Percentiles rank a stretch among this genome's conserved stretches.
Evolutionary conservation across 768 basidiomycete species (phyloP).

Genomic region (Kwoniella heveanensis): DNA sequence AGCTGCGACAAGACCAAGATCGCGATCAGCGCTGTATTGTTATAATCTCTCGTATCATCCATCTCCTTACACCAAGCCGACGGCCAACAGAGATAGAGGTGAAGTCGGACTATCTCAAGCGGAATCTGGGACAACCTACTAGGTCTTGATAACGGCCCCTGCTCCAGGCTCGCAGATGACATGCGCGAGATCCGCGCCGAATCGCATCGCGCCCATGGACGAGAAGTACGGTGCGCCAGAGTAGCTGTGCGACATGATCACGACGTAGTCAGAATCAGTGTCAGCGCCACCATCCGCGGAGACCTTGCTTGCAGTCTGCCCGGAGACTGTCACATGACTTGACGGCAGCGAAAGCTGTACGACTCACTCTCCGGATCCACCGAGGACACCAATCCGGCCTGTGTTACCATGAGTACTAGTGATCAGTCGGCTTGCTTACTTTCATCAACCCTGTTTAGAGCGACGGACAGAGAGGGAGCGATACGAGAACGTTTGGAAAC

Average conservation of each 20-base stretch:
- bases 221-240: constrained; percentile 97
- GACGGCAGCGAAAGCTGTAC: too few species aligned
- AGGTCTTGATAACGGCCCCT: constrained; percentile 90
- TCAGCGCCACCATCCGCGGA: too few species aligned
- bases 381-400: constrained; percentile 91
- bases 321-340: too few species aligned
- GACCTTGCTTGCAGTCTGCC: too few species aligned
- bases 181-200: constrained; percentile 93
- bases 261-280: too few species aligned
- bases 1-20: constrained; percentile 20
- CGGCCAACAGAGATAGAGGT: too few species aligned
- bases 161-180: constrained; percentile 95
- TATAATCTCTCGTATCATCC: too few species aligned
- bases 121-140: constrained; percentile 59
- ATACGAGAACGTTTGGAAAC: neutral
- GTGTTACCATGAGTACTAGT: constrained; percentile 1
- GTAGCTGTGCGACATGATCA: constrained; percentile 63
- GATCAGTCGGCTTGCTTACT: too few species aligned
- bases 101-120: too few species aligned
- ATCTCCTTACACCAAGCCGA: too few species aligned
- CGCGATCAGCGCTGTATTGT: neutral
- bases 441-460: too few species aligned
- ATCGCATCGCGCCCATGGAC: constrained; percentile 81
- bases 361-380: constrained; percentile 86
- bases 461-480: too few species aligned